Evolutionary conservation across 257 asterid species (phyloP), one percentile per base, ranked within the genome.

Genomic region (Apocynum venetum): DNA sequence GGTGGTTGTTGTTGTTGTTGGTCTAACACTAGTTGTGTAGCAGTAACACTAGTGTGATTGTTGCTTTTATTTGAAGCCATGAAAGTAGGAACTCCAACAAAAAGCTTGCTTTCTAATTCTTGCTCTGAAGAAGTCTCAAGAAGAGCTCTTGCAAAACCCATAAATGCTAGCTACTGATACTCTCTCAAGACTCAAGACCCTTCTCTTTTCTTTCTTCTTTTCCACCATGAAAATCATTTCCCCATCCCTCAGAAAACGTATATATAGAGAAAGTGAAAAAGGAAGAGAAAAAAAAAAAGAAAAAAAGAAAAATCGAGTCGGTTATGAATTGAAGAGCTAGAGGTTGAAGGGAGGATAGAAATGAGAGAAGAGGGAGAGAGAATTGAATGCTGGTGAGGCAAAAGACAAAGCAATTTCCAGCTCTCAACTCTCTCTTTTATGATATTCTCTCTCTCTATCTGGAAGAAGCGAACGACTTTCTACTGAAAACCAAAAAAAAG

Each of bases 401-500:
- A 76, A 76, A 80, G 80, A 77, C 80, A 80, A 74, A 79, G 76
- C 80, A 74, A 61, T 71, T 75, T 79, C 73, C 67, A 70, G 72
- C 78, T 75, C 65, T 76, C 78, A 47, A 66, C 71, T 41, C 59
- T 61, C 48, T 72, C 75, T 65, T 71, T 74, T 72, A 72, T 72
- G 73, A 41, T 68, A n/a, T 51, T 43, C 14, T 74, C 31, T 59
- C 53, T 25, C 7, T 74, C 44, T 63, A 7, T 47, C n/a, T 31
- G 6, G 57, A 72, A 67, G 60, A 77, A 65, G 10, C 8, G 67
- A 79, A 77, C 59, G 84, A 81, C 84, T 81, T 79, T 72, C 57
- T 69, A 31, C 31, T 73, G 55, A 20, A 15, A 57, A 57, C 20
- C 8, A 19, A 57, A 57, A 66, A 63, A 41, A 13, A 56, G 6